These are phyloP conservation scores for Monosporascus ibericus DNA, from an alignment of 2,329 filamentous ascomycete genomes.

Conservation along the genomic window DNA sequence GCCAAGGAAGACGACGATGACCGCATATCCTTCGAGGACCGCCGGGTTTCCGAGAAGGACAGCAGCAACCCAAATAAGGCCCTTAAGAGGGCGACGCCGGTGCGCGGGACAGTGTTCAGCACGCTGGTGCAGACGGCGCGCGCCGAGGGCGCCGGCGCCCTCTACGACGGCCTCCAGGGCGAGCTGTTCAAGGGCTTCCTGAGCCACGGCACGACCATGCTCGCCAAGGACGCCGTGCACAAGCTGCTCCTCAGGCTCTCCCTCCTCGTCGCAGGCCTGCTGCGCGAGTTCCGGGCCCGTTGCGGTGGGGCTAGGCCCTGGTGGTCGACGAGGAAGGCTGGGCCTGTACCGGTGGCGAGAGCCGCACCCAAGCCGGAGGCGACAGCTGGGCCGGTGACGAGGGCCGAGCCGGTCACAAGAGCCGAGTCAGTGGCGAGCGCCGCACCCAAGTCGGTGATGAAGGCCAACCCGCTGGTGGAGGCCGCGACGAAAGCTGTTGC, in stretches of 20 bases:
- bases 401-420: too few species aligned
- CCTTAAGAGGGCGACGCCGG: conserved; percentile 21
- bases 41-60: conserved; percentile 22
- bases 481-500: too few species aligned
- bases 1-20: conserved; percentile 21
- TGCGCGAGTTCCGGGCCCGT: conserved; percentile 18
- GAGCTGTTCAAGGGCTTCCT: conserved; percentile 82
- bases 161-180: conserved; percentile 71
- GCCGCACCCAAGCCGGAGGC: too few species aligned
- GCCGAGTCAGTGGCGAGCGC: too few species aligned
- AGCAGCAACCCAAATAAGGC: conserved; percentile 19
- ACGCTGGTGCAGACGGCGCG: conserved; percentile 53
- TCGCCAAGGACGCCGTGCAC: conserved; percentile 76
- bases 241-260: conserved; percentile 65
- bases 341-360: too few species aligned
- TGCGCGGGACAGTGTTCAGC: conserved; percentile 51
- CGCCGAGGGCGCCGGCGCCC: conserved; percentile 58
- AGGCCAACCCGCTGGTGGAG: too few species aligned
- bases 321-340: too few species aligned
- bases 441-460: too few species aligned
- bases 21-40: conserved; percentile 5
- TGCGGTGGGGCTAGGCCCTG: too few species aligned
- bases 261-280: conserved; percentile 51
- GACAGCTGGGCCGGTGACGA: too few species aligned
- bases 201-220: conserved; percentile 79